phyloP scores from a whole-genome alignment of 768 basidiomycete species.

The Gelatoporia subvermispora region DNA sequence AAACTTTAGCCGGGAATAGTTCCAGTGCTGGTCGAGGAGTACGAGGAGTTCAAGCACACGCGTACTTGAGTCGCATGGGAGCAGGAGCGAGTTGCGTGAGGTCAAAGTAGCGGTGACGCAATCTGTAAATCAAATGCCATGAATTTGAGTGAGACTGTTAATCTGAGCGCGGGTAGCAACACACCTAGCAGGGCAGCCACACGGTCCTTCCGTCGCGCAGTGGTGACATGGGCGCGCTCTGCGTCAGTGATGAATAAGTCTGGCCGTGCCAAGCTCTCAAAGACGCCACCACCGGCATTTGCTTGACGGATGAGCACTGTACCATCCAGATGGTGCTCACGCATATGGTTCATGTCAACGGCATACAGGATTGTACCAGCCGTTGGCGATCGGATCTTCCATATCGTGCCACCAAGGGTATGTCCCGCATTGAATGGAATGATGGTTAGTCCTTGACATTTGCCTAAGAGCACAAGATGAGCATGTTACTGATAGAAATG shows the following conservation, averaged over 20 bases:
- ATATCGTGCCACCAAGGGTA: constrained; percentile 93
- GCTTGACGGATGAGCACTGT: constrained; percentile 78
- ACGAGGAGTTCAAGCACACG: constrained; percentile 95
- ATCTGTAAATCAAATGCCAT: constrained; percentile 40
- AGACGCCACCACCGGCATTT: constrained; percentile 72
- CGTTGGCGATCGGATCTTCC: constrained; percentile 98
- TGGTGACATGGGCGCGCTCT: constrained; percentile 75
- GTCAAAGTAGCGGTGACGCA: constrained; percentile 83
- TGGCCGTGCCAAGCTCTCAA: constrained; percentile 82
- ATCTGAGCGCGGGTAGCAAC: not conserved
- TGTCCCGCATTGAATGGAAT: constrained; percentile 95
- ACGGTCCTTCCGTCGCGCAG: constrained; percentile 84
- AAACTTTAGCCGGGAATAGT: constrained; percentile 73
- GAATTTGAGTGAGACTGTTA: not conserved
- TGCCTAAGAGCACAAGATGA: constrained; percentile 37
- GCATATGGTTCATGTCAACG: constrained; percentile 93
- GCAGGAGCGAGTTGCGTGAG: constrained; percentile 73
- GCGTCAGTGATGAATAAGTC: constrained; percentile 94
- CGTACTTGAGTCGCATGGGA: constrained; percentile 92
- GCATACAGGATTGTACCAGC: constrained; percentile 95
- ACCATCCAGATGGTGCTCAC: constrained; percentile 91
- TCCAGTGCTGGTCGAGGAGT: constrained; percentile 96
- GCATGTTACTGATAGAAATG: not conserved
- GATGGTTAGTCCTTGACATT: constrained; percentile 89
- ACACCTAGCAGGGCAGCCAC: constrained; percentile 84